Percentiles rank a stretch among this genome's conserved stretches.
Evolutionary conservation across 2,329 filamentous ascomycete species (phyloP).

Genomic region (Nemania sp.): DNA sequence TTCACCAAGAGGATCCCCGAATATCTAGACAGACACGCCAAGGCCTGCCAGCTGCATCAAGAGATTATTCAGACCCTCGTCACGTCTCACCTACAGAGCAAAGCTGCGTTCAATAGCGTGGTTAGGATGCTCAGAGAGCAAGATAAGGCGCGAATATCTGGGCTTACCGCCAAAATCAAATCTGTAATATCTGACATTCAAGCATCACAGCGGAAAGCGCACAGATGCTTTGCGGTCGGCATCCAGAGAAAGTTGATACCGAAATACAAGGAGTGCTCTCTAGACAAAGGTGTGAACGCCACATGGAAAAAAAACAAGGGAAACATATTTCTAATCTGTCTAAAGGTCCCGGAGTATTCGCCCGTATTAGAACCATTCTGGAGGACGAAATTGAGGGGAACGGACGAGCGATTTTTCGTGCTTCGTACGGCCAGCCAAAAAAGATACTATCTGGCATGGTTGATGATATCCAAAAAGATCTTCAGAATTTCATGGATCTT

Average conservation of each 20-base stretch:
- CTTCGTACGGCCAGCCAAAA: neutral
- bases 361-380: conserved; percentile 21
- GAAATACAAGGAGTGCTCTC: conserved; percentile 12
- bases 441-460: conserved; percentile 9
- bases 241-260: conserved; percentile 13
- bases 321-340: neutral
- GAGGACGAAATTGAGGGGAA: conserved; percentile 4
- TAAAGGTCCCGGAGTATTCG: conserved; percentile 26
- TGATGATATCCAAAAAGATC: conserved; percentile 5
- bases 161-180: conserved; percentile 3
- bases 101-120: conserved; percentile 1
- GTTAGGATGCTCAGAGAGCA: conserved; percentile 19
- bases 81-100: conserved; percentile 4
- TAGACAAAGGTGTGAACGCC: conserved; percentile 16
- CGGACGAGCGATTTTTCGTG: conserved; percentile 2
- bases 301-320: neutral
- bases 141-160: conserved; percentile 4
- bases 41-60: neutral
- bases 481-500: neutral
- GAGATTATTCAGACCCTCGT: conserved; percentile 10
- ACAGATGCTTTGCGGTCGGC: conserved; percentile 12
- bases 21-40: conserved; percentile 10
- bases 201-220: conserved; percentile 18
- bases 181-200: conserved; percentile 6
- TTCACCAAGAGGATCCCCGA: conserved; percentile 24